Percentiles rank a stretch among this genome's conserved stretches.
Conservation (phyloP, 805 yeast species). For the Spathaspora hagerdaliae region DNA sequence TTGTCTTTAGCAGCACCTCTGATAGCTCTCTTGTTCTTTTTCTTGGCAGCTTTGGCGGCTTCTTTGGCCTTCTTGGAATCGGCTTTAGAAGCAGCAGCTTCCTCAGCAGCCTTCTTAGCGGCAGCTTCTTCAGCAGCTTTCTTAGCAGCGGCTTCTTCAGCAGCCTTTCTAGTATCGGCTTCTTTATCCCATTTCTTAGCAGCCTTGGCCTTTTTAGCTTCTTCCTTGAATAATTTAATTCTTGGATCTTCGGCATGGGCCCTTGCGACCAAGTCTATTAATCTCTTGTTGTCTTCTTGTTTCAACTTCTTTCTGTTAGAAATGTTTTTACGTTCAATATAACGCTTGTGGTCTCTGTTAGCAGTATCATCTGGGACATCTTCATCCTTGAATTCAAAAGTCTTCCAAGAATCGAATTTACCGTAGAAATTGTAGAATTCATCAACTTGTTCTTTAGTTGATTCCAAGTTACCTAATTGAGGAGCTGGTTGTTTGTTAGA, state of each 20-base stretch:
- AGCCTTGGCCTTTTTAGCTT: constrained; percentile 92
- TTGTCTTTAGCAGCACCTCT: constrained; percentile 81
- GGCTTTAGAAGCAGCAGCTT: constrained; percentile 55
- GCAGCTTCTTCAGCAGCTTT: constrained; percentile 86
- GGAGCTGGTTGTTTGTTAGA: constrained; percentile 91
- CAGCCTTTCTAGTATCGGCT: constrained; percentile 95
- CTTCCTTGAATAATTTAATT: constrained; percentile 87
- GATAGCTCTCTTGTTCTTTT: constrained; percentile 90
- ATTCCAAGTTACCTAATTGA: constrained; percentile 59
- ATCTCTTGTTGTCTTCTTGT: constrained; percentile 92
- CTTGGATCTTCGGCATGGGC: constrained; percentile 92
- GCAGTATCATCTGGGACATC: constrained; percentile 99
- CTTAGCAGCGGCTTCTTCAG: constrained; percentile 82
- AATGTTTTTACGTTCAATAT: constrained; percentile 94
- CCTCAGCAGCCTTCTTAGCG: constrained; percentile 72
- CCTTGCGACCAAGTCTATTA: constrained; percentile 81
- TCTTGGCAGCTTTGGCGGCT: constrained; percentile 95
- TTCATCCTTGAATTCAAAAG: constrained; percentile 96
- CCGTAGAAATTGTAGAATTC: constrained; percentile 89
- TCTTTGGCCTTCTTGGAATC: constrained; percentile 81
- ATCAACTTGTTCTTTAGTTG: constrained; percentile 81
- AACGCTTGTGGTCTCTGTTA: constrained; percentile 98
- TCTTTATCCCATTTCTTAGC: constrained; percentile 96
- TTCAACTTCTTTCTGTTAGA: constrained; percentile 96
- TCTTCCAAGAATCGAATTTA: constrained; percentile 96